Evolutionary conservation across 805 yeast genomes (phyloP), one percentile per base, ranked within the genome.

Genomic region (Henningerozyma blattae): DNA sequence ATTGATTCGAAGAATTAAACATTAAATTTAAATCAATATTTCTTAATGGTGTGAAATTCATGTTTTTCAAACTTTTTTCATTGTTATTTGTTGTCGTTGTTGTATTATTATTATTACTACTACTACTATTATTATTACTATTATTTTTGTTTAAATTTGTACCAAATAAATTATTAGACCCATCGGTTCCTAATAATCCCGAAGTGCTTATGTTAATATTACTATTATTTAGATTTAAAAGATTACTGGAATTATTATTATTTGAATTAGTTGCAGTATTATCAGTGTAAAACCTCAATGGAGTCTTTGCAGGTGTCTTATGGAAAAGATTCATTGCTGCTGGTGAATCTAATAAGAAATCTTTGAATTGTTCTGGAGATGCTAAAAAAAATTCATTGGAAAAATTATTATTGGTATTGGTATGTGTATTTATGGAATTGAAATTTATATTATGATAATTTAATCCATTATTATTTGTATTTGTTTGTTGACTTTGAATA

Each of bases 281-380:
- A 15, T 47, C 50, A 7, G 53, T 44, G 9, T 51, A 45, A 35
- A 55, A 55, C 25, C 49, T 35, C n/a, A 55, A 39, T 1, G 60
- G 59, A 5, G 59, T 52, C 44, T 50, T 55, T 18, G 59, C 58
- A 4, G 60, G 59, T 1, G 60, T 52, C 28, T 50, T 50, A 20
- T 52, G 56, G 32, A 52, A 46, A 16, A 55, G 38, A 35, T 51
- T 54, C 15, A 52, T 42, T 2, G 54, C 55, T 6, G 47, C 49
- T 14, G 59, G 59, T 6, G 59, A 54, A 15, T 54, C 59, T 9
- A 52, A 45, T 27, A 56, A 35, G 31, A 54, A 53, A 31, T 56
- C 61, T 37, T 48, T 50, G 30, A 56, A 45, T 34, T 54, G 57
- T 31, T 53, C 61, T 7, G 61, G 61, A 12, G 59, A 54, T 1